Base-by-base conservation (phyloP, 2,329 filamentous ascomycete species). In the Cladosporium sp. region DNA sequence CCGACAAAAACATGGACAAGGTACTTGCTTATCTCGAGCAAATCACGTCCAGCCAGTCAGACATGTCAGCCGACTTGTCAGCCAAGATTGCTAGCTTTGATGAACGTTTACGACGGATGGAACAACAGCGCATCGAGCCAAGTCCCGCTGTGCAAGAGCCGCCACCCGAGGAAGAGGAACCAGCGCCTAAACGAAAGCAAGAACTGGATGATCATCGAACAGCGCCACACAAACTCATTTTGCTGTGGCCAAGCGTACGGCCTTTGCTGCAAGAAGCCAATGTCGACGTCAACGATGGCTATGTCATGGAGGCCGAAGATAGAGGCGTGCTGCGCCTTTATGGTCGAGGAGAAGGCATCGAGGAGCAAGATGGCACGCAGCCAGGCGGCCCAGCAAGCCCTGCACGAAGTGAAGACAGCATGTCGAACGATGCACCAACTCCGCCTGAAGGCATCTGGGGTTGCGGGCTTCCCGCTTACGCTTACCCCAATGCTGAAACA, bases 141-240 rank as follows among this genome's bases (percentile, higher is more conserved):
- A 48, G 20, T 50, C 49, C 27, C 19, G 27, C 13, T 11, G 43
- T 30, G 40, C 32, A 41, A 49, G 53, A 16, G 38, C 40, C 43
- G 12, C 49, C 35, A n/a, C n/a, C 20, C 7, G 29, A 54, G 43
- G 20, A 41, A 29, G 48, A 53, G 49, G 45, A 9, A 76, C 79
- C 6, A 71, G 69, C 48, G 29, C 45, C 36, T 9, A 53, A 55
- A 77, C 78, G 1, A 43, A 79, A 86, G 12, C 80, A 85, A 1
- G 87, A 95, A 50, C 87, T 89, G 1, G 80, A 84, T 22, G 88
- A 95, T 57, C 92, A 97, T 62, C 94, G 88, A 0, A 96, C 91
- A 0, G 82, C 89, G n/a, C 90, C 90, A 1, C 88, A 93, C 43
- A 80, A 90, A 55, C 73, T 97, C 15, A 72, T 97, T 70, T 75